A percentile compares a stretch with the other conserved stretches of the same genome.
These are phyloP conservation scores for Heritiera fomes DNA, from an alignment of 345 rosid genomes.

Conservation along the genomic window DNA sequence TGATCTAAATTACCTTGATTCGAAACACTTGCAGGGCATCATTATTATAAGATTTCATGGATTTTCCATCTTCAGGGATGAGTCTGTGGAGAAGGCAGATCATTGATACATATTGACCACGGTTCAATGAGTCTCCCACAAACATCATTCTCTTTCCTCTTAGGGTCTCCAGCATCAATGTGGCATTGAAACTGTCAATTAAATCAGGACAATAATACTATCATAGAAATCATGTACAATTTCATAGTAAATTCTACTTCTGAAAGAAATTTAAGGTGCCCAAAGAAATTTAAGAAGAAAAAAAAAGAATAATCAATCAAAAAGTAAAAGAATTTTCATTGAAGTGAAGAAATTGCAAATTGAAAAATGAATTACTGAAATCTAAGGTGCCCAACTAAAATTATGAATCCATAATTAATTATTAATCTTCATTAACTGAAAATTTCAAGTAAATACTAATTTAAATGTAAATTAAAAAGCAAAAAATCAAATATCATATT, in stretches of 20 bases:
- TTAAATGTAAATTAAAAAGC: no score
- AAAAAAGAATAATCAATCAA: no score
- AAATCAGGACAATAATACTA: neutral
- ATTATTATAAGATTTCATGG: slow-evolving; percentile 59
- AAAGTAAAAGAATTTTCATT: no score
- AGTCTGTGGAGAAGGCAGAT: slow-evolving; percentile 82
- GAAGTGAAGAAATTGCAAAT: no score
- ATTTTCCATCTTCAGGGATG: slow-evolving; percentile 67
- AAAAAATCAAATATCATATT: no score
- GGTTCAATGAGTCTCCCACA: slow-evolving; percentile 88
- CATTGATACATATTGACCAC: slow-evolving; percentile 90
- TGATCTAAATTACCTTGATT: slow-evolving; percentile 54
- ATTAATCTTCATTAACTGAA: no score
- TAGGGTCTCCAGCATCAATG: slow-evolving; percentile 75
- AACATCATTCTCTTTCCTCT: slow-evolving; percentile 93
- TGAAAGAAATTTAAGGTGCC: neutral
- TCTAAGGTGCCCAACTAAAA: no score
- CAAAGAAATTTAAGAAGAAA: neutral
- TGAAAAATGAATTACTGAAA: no score
- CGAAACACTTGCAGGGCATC: slow-evolving; percentile 86
- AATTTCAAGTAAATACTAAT: no score
- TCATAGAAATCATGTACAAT: no score
- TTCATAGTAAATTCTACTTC: neutral
- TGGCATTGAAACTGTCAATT: slow-evolving; percentile 69
- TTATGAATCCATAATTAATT: no score